Evolutionary conservation across 1,284 basidiomycete genomes (phyloP), one percentile per base, ranked within the genome.

Genomic region (Chalciporus piperatoides): DNA sequence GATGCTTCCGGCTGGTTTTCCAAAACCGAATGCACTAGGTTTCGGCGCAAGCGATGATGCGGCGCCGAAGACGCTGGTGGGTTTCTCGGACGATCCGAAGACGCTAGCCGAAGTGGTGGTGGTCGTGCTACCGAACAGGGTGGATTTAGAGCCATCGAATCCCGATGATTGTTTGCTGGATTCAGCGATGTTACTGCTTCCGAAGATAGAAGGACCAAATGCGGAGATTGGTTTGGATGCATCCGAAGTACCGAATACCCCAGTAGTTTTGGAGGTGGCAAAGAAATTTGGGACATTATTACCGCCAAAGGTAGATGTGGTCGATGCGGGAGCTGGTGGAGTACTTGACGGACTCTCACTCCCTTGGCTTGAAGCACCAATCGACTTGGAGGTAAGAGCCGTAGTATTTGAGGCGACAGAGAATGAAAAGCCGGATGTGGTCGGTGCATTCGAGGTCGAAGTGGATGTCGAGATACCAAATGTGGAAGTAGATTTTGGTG

Each of bases 1-100:
- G 30, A 82, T 71, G 56, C 71, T 79, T 44, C 79, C 79, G 11
- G 64, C 62, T 12, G 60, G 52, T 41, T 67, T 70, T 39, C 64
- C 64, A 30, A 70, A 68, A 5, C 53, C 27, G 44, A 67, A 67
- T 1, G 52, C 27, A 9, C 48, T 23, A 14, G 55, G 40, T 53
- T 62, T 68, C 1, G 66, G 53, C 6, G 53, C 53, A 14, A 63
- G 58, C 39, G 33, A 35, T 35, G 33, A 35, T 35, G 62, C 65
- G 25, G 56, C 60, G 27, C 66, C 67, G 47, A 76, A 74, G 14
- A 55, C 48, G 52, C 59, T 58, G 27, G 35, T 44, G 33, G 65
- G 46, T 41, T 63, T 69, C 14, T 70, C 59, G 6, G 63, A 52
- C 23, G 59, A 41, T 24, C 49, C 54, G 46, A 67, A 64, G 32